These are phyloP conservation scores for Pestalotiopsis sp. DNA, from an alignment of 2,329 filamentous ascomycete species.

Conservation along the genomic window DNA sequence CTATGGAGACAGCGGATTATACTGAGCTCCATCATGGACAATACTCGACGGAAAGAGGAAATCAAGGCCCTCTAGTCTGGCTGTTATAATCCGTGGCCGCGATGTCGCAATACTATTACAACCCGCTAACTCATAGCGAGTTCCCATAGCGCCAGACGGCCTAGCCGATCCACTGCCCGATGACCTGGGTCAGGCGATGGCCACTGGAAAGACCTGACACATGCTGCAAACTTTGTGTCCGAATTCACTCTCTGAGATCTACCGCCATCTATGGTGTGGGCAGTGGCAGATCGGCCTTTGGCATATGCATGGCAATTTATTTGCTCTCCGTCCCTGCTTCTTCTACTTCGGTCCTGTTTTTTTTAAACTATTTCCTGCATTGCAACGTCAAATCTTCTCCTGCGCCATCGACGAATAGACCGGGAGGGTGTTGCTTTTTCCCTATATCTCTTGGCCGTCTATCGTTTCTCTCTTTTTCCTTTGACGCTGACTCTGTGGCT, in stretches of 20 bases:
- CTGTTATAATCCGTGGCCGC: not conserved
- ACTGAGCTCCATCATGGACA: not conserved
- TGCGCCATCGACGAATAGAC: not conserved
- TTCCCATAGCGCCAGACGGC: not conserved
- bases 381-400: not conserved
- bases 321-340: constrained; percentile 3
- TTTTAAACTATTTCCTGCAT: not conserved
- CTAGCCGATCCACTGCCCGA: not conserved
- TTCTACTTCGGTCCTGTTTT: not conserved
- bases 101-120: constrained; percentile 6
- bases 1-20: not conserved
- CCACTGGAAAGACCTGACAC: not conserved
- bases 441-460: not conserved
- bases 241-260: not conserved
- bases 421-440: not conserved
- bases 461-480: not conserved
- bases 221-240: not conserved
- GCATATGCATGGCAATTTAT: constrained; percentile 8
- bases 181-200: not conserved
- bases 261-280: not conserved
- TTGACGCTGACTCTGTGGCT: not conserved
- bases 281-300: not conserved
- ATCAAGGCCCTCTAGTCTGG: not conserved
- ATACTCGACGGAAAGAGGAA: not conserved
- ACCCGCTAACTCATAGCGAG: not conserved